phyloP scores from a whole-genome alignment of 371 early-diverging fungal species.

The Mucor indicus region DNA sequence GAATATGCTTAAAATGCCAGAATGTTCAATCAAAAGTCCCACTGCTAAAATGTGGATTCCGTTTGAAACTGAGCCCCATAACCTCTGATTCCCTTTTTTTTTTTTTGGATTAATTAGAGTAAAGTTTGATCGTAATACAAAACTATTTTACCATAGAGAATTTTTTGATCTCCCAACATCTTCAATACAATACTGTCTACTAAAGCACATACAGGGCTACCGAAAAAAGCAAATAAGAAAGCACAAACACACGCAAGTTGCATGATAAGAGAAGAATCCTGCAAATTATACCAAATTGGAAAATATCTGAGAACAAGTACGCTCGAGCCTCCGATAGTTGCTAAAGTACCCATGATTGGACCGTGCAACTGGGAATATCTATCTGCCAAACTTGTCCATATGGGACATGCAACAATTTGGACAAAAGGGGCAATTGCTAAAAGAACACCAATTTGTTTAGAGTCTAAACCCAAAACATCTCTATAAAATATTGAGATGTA shows the following conservation, averaged over 20 bases:
- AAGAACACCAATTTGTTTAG: constrained; percentile 33
- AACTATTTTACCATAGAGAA: constrained; percentile 43
- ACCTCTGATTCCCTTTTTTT: constrained; percentile 37
- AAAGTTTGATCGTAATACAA: too few species aligned
- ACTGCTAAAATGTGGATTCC: constrained; percentile 28
- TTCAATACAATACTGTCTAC: constrained; percentile 41
- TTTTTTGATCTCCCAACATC: constrained; percentile 30
- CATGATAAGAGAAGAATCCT: constrained; percentile 11
- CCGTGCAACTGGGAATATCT: constrained; percentile 28
- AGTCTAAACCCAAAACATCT: constrained; percentile 24
- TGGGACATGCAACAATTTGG: constrained; percentile 31
- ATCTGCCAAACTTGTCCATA: constrained; percentile 37
- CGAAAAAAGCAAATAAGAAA: constrained; percentile 35
- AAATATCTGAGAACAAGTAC: constrained; percentile 22
- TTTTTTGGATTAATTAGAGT: too few species aligned
- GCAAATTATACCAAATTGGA: constrained; percentile 17
- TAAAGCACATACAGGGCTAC: constrained; percentile 25
- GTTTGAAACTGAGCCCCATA: constrained; percentile 42
- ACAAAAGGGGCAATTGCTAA: constrained; percentile 39
- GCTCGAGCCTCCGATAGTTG: constrained; percentile 27
- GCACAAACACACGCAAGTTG: constrained; percentile 9
- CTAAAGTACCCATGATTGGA: constrained; percentile 25
- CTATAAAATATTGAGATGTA: constrained; percentile 36
- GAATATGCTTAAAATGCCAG: constrained; percentile 25
- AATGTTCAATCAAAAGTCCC: constrained; percentile 23